phyloP scores from a whole-genome alignment of 2,329 filamentous ascomycete species.

The Fusarium neocosmosporiellum region DNA sequence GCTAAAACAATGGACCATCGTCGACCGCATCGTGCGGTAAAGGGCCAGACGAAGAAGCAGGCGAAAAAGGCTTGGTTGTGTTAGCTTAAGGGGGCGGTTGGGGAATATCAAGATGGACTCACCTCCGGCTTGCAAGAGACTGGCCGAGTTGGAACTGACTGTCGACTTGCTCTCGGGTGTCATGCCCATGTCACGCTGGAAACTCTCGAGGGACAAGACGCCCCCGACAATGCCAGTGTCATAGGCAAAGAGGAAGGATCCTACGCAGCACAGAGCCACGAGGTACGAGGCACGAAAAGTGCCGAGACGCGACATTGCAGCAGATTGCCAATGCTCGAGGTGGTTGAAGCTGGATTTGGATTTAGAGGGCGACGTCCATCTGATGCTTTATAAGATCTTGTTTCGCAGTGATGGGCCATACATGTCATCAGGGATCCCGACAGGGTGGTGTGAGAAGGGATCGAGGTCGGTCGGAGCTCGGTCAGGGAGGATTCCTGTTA shows the following conservation, averaged over 20 bases:
- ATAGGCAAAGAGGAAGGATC: constrained; percentile 56
- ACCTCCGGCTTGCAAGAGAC: constrained; percentile 56
- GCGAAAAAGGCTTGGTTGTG: constrained; percentile 52
- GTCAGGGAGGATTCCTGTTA: constrained; percentile 31
- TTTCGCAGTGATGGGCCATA: not conserved
- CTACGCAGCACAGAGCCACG: constrained; percentile 51
- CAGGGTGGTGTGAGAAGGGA: constrained; percentile 20
- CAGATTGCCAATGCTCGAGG: not conserved
- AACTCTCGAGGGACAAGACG: constrained; percentile 52
- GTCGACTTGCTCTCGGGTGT: constrained; percentile 43
- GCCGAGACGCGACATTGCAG: constrained; percentile 44
- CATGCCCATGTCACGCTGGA: constrained; percentile 53
- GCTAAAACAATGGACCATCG: constrained; percentile 53
- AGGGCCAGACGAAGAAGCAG: constrained; percentile 57
- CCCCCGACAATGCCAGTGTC: constrained; percentile 58
- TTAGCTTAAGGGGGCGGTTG: not conserved
- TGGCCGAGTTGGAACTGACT: constrained; percentile 54
- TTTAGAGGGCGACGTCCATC: not conserved
- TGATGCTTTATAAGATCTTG: constrained; percentile 22
- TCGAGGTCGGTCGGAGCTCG: constrained; percentile 31
- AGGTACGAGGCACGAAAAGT: constrained; percentile 52
- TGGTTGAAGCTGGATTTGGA: not conserved
- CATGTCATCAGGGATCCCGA: constrained; percentile 13
- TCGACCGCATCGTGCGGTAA: constrained; percentile 55
- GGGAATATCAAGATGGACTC: constrained; percentile 3